A percentile compares a stretch with the other conserved stretches of the same genome.
These are phyloP conservation scores for Penicillium sp. DNA, from an alignment of 2,329 filamentous ascomycete genomes.

Conservation along the genomic window DNA sequence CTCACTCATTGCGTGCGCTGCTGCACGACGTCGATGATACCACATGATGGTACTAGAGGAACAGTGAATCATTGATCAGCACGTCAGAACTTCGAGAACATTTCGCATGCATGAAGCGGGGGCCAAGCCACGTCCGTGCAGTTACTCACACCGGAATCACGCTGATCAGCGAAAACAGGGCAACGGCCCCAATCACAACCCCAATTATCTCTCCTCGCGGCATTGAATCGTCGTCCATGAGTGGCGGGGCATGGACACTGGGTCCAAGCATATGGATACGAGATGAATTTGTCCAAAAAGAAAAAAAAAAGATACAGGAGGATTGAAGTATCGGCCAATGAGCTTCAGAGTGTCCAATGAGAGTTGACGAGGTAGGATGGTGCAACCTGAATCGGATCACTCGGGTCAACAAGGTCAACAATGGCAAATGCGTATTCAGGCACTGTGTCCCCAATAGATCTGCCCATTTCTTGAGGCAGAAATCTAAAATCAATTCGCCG, in stretches of 20 bases:
- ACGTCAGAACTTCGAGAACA: slow-evolving; percentile 12
- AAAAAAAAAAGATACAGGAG: background rate
- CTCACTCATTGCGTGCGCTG: slow-evolving; percentile 9
- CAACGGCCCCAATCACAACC: slow-evolving; percentile 32
- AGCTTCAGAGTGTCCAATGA: background rate
- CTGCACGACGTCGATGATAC: slow-evolving; percentile 21
- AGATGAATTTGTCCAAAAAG: slow-evolving; percentile 2
- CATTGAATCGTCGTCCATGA: slow-evolving; percentile 24
- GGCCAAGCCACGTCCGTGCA: slow-evolving; percentile 15
- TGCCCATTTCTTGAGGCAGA: background rate
- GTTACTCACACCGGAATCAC: slow-evolving; percentile 32
- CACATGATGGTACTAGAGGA: slow-evolving; percentile 25
- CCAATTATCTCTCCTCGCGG: slow-evolving; percentile 29
- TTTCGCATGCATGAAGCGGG: slow-evolving; percentile 16
- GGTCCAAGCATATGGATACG: slow-evolving; percentile 16
- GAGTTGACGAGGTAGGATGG: background rate
- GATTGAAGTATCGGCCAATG: slow-evolving; percentile 12
- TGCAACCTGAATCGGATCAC: slow-evolving; percentile 9
- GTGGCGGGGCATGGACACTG: slow-evolving; percentile 14
- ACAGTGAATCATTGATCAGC: slow-evolving; percentile 3
- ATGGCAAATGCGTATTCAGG: slow-evolving; percentile 2
- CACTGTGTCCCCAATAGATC: background rate
- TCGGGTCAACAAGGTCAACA: slow-evolving; percentile 1
- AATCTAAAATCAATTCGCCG: background rate
- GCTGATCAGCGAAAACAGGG: slow-evolving; percentile 31